Base-by-base conservation (phyloP, 495 filamentous ascomycete species). In the Aspergillus egyptiacus region DNA sequence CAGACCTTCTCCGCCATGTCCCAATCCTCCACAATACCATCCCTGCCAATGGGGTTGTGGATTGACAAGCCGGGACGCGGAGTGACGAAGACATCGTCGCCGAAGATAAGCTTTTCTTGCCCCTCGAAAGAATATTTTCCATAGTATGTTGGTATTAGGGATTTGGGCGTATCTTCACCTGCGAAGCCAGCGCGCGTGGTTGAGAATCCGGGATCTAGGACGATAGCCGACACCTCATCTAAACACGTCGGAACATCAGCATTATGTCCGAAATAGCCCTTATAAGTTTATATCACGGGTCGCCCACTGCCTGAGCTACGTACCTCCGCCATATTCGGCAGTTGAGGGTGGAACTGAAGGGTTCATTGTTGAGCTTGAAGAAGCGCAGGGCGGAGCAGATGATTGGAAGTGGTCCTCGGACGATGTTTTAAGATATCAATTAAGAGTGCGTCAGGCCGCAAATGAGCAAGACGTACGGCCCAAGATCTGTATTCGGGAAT, bases 151-250 rank as follows among this genome's bases (percentile, higher is more conserved):
- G 91, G 89, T 34, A 94, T 75, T 40, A 97, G 79, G 11, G 88
- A 88, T 75, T 97, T 98, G 48, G 93, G 93, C 3, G 86, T 82
- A 70, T 98, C 93, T 83, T 98, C 93, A 57, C 94, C 93, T 3
- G 93, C 93, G 63, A 96, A 97, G 53, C 93, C 93, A 47, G 91
- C 94, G 70, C 94, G 91, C 13, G 83, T 88, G 58, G 81, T 86
- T 36, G 84, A 87, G 71, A 86, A 96, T 33, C 94, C 93, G 3
- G 94, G 86, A 60, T 98, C 93, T 57, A 98, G 87, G 18, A 98
- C 87, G 60, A 98, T 87, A 20, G 93, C 93, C 13, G 89, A 93
- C 42, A 98, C 89, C 69, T 98, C 93, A 74, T 98, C 93, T 95
- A 53, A 38, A 47, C 17, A 46, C 62, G 20, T 46, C 46, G 42